These are phyloP conservation scores for Herpotrichia juniperi DNA, from an alignment of 2,329 filamentous ascomycete genomes.

Conservation along the genomic window DNA sequence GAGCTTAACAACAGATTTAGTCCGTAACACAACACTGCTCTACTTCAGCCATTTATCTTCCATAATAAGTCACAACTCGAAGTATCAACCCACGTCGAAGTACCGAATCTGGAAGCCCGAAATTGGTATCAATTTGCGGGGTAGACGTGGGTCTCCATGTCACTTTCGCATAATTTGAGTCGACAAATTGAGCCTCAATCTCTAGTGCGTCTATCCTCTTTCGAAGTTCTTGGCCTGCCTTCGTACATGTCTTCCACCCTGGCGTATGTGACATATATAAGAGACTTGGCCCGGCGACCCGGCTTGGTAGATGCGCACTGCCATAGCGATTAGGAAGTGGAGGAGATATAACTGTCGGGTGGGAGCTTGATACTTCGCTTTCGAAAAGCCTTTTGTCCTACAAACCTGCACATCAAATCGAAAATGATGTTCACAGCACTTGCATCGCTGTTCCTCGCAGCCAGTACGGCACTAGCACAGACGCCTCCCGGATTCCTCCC, in stretches of 20 bases:
- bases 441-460: conserved; percentile 17
- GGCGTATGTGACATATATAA: conserved; percentile 4
- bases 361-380: neutral
- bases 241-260: neutral
- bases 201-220: neutral
- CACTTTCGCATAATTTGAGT: conserved; percentile 9
- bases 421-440: conserved; percentile 16
- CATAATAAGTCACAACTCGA: too few species aligned
- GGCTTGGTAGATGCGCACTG: neutral
- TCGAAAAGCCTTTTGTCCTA: neutral
- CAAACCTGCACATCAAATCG: neutral
- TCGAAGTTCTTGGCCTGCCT: conserved; percentile 10
- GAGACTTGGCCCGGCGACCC: conserved; percentile 9
- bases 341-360: conserved; percentile 10
- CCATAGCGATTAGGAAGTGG: neutral
- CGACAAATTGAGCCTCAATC: conserved; percentile 16
- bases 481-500: conserved; percentile 34
- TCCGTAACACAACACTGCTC: too few species aligned
- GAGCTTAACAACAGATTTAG: too few species aligned
- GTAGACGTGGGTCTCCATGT: conserved; percentile 9
- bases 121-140: conserved; percentile 10
- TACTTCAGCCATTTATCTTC: too few species aligned
- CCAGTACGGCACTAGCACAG: conserved; percentile 19
- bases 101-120: neutral
- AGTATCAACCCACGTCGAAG: too few species aligned